Evolutionary conservation across 208 protist species (phyloP).

Genomic region (Leishmania lainsoni): DNA sequence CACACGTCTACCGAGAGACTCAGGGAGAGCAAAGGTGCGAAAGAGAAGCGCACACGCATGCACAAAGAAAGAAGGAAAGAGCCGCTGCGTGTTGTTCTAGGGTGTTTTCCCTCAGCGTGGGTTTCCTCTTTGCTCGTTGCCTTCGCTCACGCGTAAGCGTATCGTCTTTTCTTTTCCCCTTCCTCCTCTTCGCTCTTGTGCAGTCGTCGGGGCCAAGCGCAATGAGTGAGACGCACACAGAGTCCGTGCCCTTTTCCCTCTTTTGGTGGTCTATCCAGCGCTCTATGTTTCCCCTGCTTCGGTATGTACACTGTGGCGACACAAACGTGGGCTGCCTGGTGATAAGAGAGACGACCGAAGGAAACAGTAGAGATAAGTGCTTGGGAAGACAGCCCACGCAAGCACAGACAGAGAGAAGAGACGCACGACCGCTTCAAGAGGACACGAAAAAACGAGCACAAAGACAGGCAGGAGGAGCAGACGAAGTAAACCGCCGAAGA

Average conservation of each 20-base stretch:
- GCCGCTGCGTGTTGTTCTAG: background rate
- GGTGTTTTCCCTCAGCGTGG: background rate
- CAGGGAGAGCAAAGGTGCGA: background rate
- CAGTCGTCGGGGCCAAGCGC: background rate
- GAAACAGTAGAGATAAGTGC: background rate
- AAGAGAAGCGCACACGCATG: too few species aligned
- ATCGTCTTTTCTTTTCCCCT: background rate
- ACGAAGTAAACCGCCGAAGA: background rate
- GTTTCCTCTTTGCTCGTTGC: background rate
- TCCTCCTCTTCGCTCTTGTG: background rate
- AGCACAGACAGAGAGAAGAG: background rate
- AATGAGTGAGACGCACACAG: background rate
- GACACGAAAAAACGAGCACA: background rate
- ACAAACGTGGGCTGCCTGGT: background rate
- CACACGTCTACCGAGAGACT: background rate
- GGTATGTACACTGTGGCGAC: too few species aligned
- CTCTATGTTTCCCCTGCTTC: too few species aligned
- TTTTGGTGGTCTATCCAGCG: too few species aligned
- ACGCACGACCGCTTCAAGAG: background rate
- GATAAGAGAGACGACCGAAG: background rate
- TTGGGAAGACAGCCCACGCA: background rate
- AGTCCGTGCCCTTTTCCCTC: too few species aligned
- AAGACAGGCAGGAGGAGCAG: background rate
- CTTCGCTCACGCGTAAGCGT: background rate
- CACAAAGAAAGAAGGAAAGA: background rate